Base-by-base conservation (phyloP, 306 rosid genomes). In the Nissolia schottii region DNA sequence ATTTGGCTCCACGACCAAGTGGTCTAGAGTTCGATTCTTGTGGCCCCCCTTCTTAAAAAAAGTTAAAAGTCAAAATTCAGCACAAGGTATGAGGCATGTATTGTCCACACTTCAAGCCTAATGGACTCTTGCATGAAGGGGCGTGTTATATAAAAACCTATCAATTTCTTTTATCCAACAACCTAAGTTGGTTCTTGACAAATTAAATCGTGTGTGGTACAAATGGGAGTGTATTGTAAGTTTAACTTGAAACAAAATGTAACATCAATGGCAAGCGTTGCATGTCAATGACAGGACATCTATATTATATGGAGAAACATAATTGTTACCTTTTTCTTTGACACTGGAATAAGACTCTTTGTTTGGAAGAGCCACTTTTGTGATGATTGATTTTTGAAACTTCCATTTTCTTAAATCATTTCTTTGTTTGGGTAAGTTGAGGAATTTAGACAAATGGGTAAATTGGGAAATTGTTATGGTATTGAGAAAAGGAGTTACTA, bases 221-320 rank as follows among this genome's bases (percentile, higher is more conserved):
- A 58, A 57, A 49, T 48, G 70, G 74, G 66, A 50, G 14, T 64
- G 64, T 15, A 53, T 46, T 66, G 64, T 22, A 23, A 48, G 18
- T 46, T 78, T 38, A 34, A 32, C 71, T n/a, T 11, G 77, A 29
- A 20, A 35, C 20, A 37, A 38, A 53, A 50, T 8, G 18, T 48
- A 13, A 34, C 49, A 37, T 24, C 20, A 18, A 37, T n/a, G n/a
- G n/a, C n/a, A n/a, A n/a, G n/a, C n/a, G n/a, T 38, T 35, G 48
- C 64, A 50, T 60, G 2, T 62, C 25, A 53, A 22, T 51, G 56
- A 71, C 46, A 6, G 13, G 58, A 32, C 67, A 27, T 71, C 10
- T 57, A 19, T 41, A 43, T 70, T 57, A 25, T 69, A 15, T 23
- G 15, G 38, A 22, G 34, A 34, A 34, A 35, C 23, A 35, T 69